Base-by-base conservation (phyloP, 116 monocot genomes). In the Phalaenopsis hybrid region DNA sequence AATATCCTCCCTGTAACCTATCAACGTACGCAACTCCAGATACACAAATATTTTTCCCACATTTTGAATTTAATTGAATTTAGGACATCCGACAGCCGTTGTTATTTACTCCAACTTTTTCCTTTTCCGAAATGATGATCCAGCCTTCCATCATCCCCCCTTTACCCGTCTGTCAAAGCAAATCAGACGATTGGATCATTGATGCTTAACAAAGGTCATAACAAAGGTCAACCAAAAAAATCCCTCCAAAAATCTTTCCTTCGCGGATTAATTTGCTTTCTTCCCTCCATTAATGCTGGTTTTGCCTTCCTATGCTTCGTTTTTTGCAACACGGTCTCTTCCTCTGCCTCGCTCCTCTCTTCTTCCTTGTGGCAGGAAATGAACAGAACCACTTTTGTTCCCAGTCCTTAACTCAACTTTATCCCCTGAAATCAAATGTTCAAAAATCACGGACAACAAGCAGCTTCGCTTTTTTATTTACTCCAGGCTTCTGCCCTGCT, bases 271-370 rank as follows among this genome's bases (percentile, higher is more conserved):
- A 16, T 55, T 55, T 55, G 55, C 55, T 15, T 52, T 11, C 52
- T 52, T 21, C 6, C 23, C 77, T 77, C 75, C 75, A 75, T 77
- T 23, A 77, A 77, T 77, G 77, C 77, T 25, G 50, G 21, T 9
- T 51, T 37, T 77, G 51, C 77, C 48, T 51, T 77, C 77, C 5
- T 21, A 3, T n/a, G 77, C 50, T 28, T 77, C 77, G 77, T 1
- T 51, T 77, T 77, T 77, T 37, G 77, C 51, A 51, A 51, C 77
- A 51, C 8, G 44, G 37, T 46, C 75, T 44, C 51, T 77, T 77
- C 77, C 28, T 77, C 77, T 77, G 6, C 51, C 13, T 51, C 77
- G 15, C 49, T 23, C 28, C 13, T 28, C 10, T 51, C 23, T 13
- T 48, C 51, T 48, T 51, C 51, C 6, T 15, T 23, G 41, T 16